Conservation (phyloP, 306 rosid species). For the Quercus engelmannii region DNA sequence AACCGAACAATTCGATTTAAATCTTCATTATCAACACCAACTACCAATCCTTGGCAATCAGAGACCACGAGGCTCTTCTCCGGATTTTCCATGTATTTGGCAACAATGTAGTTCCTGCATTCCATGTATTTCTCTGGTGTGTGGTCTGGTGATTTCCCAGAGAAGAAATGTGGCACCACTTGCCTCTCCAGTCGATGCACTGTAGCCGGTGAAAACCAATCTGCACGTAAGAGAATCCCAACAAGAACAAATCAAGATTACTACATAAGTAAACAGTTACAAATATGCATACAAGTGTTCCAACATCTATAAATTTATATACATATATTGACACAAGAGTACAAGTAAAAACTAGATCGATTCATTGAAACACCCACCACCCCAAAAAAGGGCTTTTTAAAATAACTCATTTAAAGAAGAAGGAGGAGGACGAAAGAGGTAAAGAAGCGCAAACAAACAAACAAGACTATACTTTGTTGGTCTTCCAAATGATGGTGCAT, state of each 20-base stretch:
- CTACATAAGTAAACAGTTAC: not conserved
- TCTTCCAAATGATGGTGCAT: too few relatives aligned
- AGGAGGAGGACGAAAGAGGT: not conserved
- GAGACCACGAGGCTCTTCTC: constrained; percentile 58
- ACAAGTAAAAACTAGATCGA: not conserved
- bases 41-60: constrained; percentile 55
- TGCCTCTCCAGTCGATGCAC: constrained; percentile 97
- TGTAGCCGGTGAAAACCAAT: constrained; percentile 92
- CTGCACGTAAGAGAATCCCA: constrained; percentile 39
- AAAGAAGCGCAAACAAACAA: not conserved
- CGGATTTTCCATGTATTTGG: constrained; percentile 83
- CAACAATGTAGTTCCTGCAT: constrained; percentile 78
- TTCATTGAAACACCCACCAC: not conserved
- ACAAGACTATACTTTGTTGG: not conserved
- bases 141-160: constrained; percentile 62
- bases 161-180: constrained; percentile 95
- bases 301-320: not conserved
- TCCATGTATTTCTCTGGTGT: constrained; percentile 96
- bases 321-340: not conserved
- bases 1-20: constrained; percentile 74
- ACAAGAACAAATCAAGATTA: constrained; percentile 16
- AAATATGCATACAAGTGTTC: not conserved
- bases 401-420: not conserved
- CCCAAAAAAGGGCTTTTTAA: not conserved
- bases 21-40: constrained; percentile 65